A percentile compares a stretch with the other conserved stretches of the same genome.
Conservation (phyloP, 495 filamentous ascomycete species). For the Letharia columbiana region DNA sequence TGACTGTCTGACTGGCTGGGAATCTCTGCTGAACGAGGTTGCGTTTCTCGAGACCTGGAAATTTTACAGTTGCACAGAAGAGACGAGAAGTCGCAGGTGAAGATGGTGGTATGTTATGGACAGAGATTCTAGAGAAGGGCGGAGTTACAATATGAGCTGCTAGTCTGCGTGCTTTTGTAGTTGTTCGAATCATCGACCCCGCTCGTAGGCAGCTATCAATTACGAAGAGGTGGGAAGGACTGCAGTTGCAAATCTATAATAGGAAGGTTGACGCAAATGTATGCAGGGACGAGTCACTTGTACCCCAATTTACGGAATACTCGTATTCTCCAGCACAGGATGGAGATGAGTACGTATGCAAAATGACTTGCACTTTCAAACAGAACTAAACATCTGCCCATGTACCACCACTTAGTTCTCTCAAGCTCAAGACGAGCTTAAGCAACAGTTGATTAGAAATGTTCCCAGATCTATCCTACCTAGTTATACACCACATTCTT, state of each 20-base stretch:
- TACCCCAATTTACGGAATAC: neutral
- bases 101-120: neutral
- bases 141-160: constrained; percentile 13
- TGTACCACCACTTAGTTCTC: neutral
- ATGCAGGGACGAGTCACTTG: neutral
- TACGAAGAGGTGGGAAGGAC: neutral
- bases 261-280: constrained; percentile 2
- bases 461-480: neutral
- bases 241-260: neutral
- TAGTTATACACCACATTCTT: neutral
- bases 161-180: constrained; percentile 14
- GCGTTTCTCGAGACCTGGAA: neutral
- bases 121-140: neutral
- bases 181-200: constrained; percentile 18
- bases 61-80: neutral
- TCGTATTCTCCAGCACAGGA: too few relatives aligned
- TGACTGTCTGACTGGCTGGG: constrained; percentile 8
- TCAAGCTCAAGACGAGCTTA: neutral
- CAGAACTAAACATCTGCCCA: neutral
- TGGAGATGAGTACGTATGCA: too few relatives aligned
- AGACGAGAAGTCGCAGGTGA: neutral
- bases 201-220: constrained; percentile 1
- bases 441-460: neutral
- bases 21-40: neutral
- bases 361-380: neutral